Evolutionary conservation across 495 filamentous ascomycete genomes (phyloP), one percentile per base, ranked within the genome.

Genomic region (Diplogelasinospora grovesii): DNA sequence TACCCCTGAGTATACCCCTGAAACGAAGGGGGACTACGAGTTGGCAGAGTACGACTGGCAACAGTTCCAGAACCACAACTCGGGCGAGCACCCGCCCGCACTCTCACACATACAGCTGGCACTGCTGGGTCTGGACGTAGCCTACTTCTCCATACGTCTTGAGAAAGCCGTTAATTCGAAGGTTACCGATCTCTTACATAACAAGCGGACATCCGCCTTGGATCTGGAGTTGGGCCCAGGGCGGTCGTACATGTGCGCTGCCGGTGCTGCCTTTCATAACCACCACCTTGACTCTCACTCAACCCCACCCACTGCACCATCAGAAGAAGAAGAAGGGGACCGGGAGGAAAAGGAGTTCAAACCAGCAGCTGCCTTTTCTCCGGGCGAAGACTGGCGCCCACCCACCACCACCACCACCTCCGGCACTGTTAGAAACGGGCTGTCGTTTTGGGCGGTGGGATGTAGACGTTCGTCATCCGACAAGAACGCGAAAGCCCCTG

Each of bases 11-110:
- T 16, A 13, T 0, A 1, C 9, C 5, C 3, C 11, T 16, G 46
- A 49, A 5, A 52, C 45, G 0, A 35, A 39, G 11, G 54, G 54
- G 16, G 45, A 52, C 15, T 57, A 57, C 26, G 20, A 8, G 8
- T 36, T 57, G 0, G 27, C 41, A 4, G 25, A 31, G 5, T 9
- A 35, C 19, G 54, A 54, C 33, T 44, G 45, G 18, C 9, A 22
- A 0, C 34, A 33, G 23, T 46, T 26, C 14, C 14, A 34, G 21
- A 32, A 31, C 41, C 35, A 22, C 33, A 49, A 40, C 25, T 2
- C 7, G 14, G 36, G 23, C 5, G 36, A 36, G 8, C 34, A 25
- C 15, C 4, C 9, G 20, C 14, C n/a, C 41, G 4, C 11, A 21
- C 7, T 25, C n/a, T 28, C 39, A 6, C 13, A 27, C 37, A 21